These are phyloP conservation scores for Dactylellina leptospora DNA, from an alignment of 2,329 filamentous ascomycete genomes.

Conservation along the genomic window DNA sequence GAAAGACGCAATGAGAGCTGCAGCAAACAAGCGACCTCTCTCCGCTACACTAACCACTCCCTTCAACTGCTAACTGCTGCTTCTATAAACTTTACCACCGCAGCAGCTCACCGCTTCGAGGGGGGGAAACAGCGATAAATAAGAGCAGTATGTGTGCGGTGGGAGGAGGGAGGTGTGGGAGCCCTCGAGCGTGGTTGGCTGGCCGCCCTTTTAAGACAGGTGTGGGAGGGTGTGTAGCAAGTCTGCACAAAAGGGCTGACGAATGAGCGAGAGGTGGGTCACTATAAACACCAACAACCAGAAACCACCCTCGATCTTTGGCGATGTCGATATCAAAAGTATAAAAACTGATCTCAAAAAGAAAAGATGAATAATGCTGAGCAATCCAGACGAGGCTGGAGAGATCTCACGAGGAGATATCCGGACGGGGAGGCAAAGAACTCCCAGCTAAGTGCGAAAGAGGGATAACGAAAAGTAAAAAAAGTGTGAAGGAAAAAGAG, in stretches of 20 bases:
- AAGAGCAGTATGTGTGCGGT: slow-evolving; percentile 12
- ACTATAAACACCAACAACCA: slow-evolving; percentile 40
- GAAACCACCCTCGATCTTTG: too few relatives aligned
- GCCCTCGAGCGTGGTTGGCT: slow-evolving; percentile 49
- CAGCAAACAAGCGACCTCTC: too few relatives aligned
- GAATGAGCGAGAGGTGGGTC: slow-evolving; percentile 53
- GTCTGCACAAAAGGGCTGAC: slow-evolving; percentile 43
- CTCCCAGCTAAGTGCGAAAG: background rate
- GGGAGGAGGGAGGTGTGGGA: slow-evolving; percentile 42
- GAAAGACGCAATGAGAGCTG: too few relatives aligned
- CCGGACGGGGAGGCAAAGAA: background rate
- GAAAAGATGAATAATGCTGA: too few relatives aligned
- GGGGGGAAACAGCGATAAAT: background rate
- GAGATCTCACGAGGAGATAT: too few relatives aligned
- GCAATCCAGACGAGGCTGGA: too few relatives aligned
- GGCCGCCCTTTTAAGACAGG: slow-evolving; percentile 31
- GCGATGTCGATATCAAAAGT: too few relatives aligned
- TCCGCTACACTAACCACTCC: too few relatives aligned
- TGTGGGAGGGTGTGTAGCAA: slow-evolving; percentile 25
- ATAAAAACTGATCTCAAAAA: too few relatives aligned
- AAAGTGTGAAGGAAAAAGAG: background rate
- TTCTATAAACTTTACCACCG: too few relatives aligned
- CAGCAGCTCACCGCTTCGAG: background rate
- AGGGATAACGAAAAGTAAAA: background rate
- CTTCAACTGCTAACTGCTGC: too few relatives aligned